Base-by-base conservation (phyloP, 495 filamentous ascomycete genomes). In the Hypomontagnella submonticulosa region DNA sequence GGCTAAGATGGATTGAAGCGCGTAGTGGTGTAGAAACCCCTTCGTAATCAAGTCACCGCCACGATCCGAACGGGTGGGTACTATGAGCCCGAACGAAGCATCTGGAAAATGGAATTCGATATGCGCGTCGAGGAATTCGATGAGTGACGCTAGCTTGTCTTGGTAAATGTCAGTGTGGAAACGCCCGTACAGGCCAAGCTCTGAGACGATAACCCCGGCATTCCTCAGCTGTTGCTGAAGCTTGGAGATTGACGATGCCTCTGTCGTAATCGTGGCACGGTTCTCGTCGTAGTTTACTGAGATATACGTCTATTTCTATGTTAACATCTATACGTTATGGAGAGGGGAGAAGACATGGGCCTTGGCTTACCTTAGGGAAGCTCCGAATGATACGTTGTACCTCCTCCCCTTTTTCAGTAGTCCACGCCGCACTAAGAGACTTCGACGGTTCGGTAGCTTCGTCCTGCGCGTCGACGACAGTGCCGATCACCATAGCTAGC, bases 391-490 rank as follows among this genome's bases (percentile, higher is more conserved):
- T 48, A n/a, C 46, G 41, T 23, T 50, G 20, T 27, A 71, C n/a
- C 20, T 67, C 53, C 1, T 32, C 57, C 9, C 58, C 27, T 13
- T 49, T 44, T 0, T 36, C 16, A 15, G 63, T 59, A 36, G 37
- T 63, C 65, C 65, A 68, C 20, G 55, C 53, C 18, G 54, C 65
- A 12, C 47, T 63, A 11, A 68, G 59, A 27, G 65, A 68, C 48
- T 68, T 68, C 0, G 65, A 68, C 4, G 58, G 54, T 7, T 55
- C 59, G 13, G 47, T 51, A 13, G 49, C 48, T 12, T 54, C 65
- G 38, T 84, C 79, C 38, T 79, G 70, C 1, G 72, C 74, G 71
- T 83, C 83, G 1, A 83, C 79, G 15, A 81, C 46, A 20, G 54
- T 55, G 7, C 67, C 67, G 9, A 67, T 37, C 12, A 71, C 41